Evolutionary conservation across 1,284 basidiomycete genomes (phyloP), one percentile per base, ranked within the genome.

Genomic region (Leccinum angustisporum): DNA sequence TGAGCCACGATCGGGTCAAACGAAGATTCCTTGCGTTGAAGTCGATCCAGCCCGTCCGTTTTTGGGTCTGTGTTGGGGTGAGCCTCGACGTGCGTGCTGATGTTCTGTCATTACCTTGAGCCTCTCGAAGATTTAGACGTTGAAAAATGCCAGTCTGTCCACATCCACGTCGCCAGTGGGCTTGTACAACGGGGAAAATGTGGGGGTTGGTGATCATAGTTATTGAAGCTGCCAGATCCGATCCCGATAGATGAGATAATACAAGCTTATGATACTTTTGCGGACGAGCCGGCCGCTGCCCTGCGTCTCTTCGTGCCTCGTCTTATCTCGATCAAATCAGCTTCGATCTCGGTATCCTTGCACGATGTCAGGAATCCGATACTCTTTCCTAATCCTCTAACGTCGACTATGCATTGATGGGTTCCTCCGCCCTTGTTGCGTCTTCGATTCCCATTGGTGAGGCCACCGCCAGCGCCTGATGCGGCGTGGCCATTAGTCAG

Each of bases 1-100:
- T 70, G 30, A 72, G 58, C 7, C 36, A 31, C 27, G 48, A 13
- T 33, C 48, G 46, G 13, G 31, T 48, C n/a, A 18, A 18, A 10
- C 30, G 33, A 46, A 58, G 14, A 1, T 56, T 52, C 66, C 81
- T 71, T 70, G 92, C 93, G 53, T 90, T 84, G 69, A 93, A 83
- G 65, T 95, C 84, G 30, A 95, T 84, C 95, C 95, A 97, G 64
- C 95, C 95, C 0, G 94, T 96, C n/a, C 95, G 82, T 75, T 95
- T 96, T 73, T 97, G 93, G 0, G 92, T 94, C 93, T 95, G 66
- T 25, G 40, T 30, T 1, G 21, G 6, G 18, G 50, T 67, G 33
- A 65, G 61, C 10, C 25, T 10, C 3, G 10, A 34, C 0, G 30
- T n/a, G 34, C 21, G n/a, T n/a, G 14, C 16, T 33, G 18, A 16